Conservation (phyloP, 2,329 filamentous ascomycete genomes). For the Magnaporthiopsis rhizophila region DNA sequence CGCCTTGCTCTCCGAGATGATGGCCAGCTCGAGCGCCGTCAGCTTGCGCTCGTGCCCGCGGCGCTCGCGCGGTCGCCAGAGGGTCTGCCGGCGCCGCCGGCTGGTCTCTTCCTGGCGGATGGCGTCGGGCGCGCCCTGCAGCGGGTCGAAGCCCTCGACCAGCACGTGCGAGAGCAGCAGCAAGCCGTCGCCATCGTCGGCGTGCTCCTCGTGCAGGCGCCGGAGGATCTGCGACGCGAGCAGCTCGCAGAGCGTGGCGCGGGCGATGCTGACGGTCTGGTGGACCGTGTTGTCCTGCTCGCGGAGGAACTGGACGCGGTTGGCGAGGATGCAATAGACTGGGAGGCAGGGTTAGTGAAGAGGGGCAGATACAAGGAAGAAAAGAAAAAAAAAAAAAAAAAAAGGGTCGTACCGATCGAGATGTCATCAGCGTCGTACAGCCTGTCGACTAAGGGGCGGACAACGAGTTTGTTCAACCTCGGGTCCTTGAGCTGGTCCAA, state of each 20-base stretch:
- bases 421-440: constrained; percentile 58
- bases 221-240: constrained; percentile 59
- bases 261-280: constrained; percentile 60
- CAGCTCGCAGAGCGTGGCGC: constrained; percentile 61
- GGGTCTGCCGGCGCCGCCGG: constrained; percentile 14
- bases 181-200: constrained; percentile 45
- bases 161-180: constrained; percentile 60
- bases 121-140: constrained; percentile 57
- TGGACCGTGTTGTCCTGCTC: constrained; percentile 59
- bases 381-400: not conserved
- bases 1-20: constrained; percentile 71
- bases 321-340: constrained; percentile 67
- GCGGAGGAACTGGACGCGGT: constrained; percentile 60
- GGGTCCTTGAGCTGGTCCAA: constrained; percentile 59
- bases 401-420: constrained; percentile 39
- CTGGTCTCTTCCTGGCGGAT: constrained; percentile 1
- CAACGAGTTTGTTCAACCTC: constrained; percentile 57
- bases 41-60: constrained; percentile 44
- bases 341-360: not conserved
- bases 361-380: not conserved
- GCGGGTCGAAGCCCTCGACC: constrained; percentile 64
- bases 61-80: constrained; percentile 31
- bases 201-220: constrained; percentile 60
- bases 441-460: constrained; percentile 60
- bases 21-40: constrained; percentile 73